Evolutionary conservation across 1,284 basidiomycete genomes (phyloP), one percentile per base, ranked within the genome.

Genomic region (Ceratorhiza oryzae-sativae): DNA sequence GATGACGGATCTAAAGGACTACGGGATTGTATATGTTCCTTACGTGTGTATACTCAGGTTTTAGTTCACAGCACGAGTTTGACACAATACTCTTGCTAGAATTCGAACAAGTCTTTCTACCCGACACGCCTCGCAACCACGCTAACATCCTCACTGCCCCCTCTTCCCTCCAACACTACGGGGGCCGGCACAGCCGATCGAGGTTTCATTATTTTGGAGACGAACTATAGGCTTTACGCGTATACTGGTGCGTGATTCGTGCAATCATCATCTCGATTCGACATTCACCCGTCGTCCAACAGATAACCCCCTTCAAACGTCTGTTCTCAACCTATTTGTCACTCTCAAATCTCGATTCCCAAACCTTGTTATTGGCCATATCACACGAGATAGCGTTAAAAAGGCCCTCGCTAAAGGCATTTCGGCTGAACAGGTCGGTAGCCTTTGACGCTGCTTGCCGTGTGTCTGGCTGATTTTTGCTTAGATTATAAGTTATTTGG

Each of bases 41-140:
- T 86, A 85, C 78, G 90, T 91, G 72, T 60, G 76, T 73, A 3
- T 41, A 23, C 48, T 15, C 15, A 9, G 71, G 10, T 12, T 32
- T 27, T n/a, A 10, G 32, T 27, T 1, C 9, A 46, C 13, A 13
- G 25, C 5, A 13, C 25, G 10, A 4, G 13, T 46, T 27, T 46
- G 18, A n/a, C 1, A 10, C 41, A 12, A 62, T 13, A 2, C 10
- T 18, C 34, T 34, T 5, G 18, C n/a, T 13, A 70, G 67, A 70
- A 70, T 42, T 45, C 53, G 2, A 70, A 59, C 39, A 73, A 88
- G 89, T 77, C 88, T 90, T 98, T 98, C 82, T 94, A 89, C 80
- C 97, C 97, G 20, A 99, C 97, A n/a, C 91, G 96, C 75, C 86
- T 99, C 49, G 93, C 97, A 1, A 98, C 96, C 0, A 97, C 96